These are phyloP conservation scores for Ustilago nuda DNA, from an alignment of 1,284 basidiomycete genomes.

Conservation along the genomic window DNA sequence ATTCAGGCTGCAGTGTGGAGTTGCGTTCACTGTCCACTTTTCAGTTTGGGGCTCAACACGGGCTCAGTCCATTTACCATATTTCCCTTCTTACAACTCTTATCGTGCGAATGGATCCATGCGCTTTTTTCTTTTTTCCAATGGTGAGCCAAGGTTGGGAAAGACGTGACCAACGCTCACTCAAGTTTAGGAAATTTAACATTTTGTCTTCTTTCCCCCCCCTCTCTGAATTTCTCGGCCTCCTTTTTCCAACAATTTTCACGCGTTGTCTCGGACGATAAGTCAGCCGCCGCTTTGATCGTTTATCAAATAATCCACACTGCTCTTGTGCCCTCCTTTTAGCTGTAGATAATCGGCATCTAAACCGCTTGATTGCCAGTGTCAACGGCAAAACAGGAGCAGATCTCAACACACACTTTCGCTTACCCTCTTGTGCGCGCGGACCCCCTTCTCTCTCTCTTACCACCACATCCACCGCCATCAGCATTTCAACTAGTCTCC, in stretches of 20 bases:
- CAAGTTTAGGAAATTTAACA: too few species aligned
- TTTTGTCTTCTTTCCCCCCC: too few species aligned
- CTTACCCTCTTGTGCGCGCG: background rate
- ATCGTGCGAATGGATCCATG: too few species aligned
- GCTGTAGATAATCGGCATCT: conserved; percentile 5
- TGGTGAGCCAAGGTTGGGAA: background rate
- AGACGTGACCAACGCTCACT: too few species aligned
- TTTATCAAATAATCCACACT: conserved; percentile 5
- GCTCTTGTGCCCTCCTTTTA: background rate
- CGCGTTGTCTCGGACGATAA: too few species aligned
- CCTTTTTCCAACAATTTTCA: too few species aligned
- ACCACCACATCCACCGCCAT: conserved; percentile 7
- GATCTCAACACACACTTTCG: background rate
- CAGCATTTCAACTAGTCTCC: background rate
- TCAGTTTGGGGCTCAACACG: background rate
- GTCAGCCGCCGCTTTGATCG: background rate
- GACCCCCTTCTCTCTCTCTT: background rate
- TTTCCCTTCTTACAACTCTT: too few species aligned
- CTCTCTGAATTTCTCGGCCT: too few species aligned
- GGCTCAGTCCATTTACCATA: too few species aligned
- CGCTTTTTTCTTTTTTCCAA: background rate
- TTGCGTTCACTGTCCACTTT: background rate
- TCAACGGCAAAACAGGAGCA: too few species aligned
- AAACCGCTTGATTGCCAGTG: background rate
- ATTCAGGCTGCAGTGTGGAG: conserved; percentile 38